A percentile compares a stretch with the other conserved stretches of the same genome.
Conservation (phyloP, 306 rosid species). For the Comarum palustre region DNA sequence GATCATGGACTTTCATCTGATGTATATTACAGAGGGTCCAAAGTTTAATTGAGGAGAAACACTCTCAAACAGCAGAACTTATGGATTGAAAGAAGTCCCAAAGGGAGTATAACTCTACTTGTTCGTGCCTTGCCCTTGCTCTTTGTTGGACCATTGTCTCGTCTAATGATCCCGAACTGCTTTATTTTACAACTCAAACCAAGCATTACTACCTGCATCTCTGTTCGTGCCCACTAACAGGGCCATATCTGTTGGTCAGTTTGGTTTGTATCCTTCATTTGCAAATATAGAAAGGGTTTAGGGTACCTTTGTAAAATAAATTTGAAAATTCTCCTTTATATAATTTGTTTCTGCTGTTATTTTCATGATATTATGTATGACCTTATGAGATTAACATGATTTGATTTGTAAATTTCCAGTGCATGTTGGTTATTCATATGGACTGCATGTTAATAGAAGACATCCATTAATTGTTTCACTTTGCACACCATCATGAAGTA, state of each 20-base stretch:
- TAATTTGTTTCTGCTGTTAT: not conserved
- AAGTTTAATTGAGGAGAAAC: conserved; percentile 60
- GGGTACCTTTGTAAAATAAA: not conserved
- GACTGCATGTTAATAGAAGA: too few relatives aligned
- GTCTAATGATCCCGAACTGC: not conserved
- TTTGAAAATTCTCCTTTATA: not conserved
- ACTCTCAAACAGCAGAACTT: conserved; percentile 46
- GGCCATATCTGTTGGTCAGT: not conserved
- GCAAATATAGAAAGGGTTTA: not conserved
- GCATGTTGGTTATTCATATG: not conserved
- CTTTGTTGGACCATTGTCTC: not conserved
- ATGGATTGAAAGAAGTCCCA: conserved; percentile 46
- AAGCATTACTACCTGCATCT: too few relatives aligned
- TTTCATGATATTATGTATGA: not conserved
- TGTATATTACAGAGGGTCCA: conserved; percentile 65
- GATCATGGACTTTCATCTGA: conserved; percentile 19
- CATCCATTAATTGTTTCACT: too few relatives aligned
- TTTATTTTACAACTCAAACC: not conserved
- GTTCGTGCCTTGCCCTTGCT: conserved; percentile 1
- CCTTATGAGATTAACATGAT: not conserved
- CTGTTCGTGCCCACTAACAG: not conserved
- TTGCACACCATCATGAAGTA: too few relatives aligned
- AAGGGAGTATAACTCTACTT: conserved; percentile 4
- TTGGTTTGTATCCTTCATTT: conserved; percentile 5
- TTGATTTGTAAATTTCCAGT: not conserved